Conservation (phyloP, 2,329 filamentous ascomycete genomes). For the Fusarium veterinarium region DNA sequence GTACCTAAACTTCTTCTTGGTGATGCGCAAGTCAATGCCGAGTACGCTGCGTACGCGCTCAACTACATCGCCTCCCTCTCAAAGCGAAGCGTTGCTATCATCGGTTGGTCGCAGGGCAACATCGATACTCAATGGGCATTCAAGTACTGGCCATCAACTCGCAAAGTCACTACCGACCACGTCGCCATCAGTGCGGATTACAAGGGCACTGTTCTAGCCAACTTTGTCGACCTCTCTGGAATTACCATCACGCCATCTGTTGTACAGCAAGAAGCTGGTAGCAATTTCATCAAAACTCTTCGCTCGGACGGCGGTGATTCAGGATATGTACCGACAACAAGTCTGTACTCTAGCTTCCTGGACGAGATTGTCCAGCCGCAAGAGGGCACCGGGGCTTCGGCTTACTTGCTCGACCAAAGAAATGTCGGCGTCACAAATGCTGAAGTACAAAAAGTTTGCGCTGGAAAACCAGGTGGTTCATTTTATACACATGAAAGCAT, state of each 20-base stretch:
- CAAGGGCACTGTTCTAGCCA: constrained; percentile 6
- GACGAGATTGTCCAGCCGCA: constrained; percentile 17
- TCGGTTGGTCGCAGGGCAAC: constrained; percentile 17
- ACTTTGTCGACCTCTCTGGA: neutral
- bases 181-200: constrained; percentile 15
- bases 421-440: neutral
- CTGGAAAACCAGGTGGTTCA: neutral
- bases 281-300: constrained; percentile 1
- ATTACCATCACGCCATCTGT: constrained; percentile 10
- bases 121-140: constrained; percentile 14
- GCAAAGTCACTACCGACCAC: constrained; percentile 1
- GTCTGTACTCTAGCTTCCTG: constrained; percentile 9
- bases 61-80: constrained; percentile 3
- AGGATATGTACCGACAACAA: constrained; percentile 4
- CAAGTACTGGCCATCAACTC: constrained; percentile 23
- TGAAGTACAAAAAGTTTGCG: neutral
- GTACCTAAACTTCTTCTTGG: neutral
- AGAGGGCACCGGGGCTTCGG: neutral
- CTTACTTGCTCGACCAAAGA: neutral
- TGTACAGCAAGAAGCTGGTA: constrained; percentile 5
- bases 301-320: constrained; percentile 8
- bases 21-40: constrained; percentile 5
- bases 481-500: constrained; percentile 18
- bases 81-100: neutral
- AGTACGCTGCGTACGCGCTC: constrained; percentile 7